phyloP scores from a whole-genome alignment of 176 grass and related monocot genomes.

The Oryza rufipogon region DNA sequence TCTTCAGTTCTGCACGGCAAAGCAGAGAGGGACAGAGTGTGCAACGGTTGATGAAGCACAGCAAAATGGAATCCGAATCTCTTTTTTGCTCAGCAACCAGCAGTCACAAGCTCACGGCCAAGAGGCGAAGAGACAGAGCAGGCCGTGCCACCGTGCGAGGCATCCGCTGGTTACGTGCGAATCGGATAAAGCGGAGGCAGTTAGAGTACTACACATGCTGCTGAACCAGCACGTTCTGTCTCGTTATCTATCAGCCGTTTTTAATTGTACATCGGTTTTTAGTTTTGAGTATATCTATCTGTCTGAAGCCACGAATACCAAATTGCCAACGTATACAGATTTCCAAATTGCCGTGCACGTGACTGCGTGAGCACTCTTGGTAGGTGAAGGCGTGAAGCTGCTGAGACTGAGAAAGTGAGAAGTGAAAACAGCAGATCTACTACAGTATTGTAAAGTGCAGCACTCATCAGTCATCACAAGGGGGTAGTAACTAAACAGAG shows the following conservation, averaged over 20 bases:
- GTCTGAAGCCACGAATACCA: background rate
- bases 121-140: background rate
- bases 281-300: too few species aligned
- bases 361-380: background rate
- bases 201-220: background rate
- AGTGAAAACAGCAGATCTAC: background rate
- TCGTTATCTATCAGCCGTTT: too few species aligned
- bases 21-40: background rate
- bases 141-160: slow-evolving; percentile 5
- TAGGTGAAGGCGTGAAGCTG: background rate
- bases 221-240: background rate
- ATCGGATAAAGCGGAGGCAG: slow-evolving; percentile 10
- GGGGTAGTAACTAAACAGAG: background rate
- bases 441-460: background rate
- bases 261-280: too few species aligned
- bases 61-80: background rate
- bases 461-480: too few species aligned
- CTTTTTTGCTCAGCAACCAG: background rate
- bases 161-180: slow-evolving; percentile 36
- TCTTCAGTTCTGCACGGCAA: background rate
- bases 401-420: too few species aligned
- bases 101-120: too few species aligned
- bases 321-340: background rate
- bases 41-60: too few species aligned
- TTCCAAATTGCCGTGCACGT: background rate